A percentile compares a stretch with the other conserved stretches of the same genome.
Evolutionary conservation across 768 basidiomycete genomes (phyloP).

Genomic region (Leccinum rimulosum): DNA sequence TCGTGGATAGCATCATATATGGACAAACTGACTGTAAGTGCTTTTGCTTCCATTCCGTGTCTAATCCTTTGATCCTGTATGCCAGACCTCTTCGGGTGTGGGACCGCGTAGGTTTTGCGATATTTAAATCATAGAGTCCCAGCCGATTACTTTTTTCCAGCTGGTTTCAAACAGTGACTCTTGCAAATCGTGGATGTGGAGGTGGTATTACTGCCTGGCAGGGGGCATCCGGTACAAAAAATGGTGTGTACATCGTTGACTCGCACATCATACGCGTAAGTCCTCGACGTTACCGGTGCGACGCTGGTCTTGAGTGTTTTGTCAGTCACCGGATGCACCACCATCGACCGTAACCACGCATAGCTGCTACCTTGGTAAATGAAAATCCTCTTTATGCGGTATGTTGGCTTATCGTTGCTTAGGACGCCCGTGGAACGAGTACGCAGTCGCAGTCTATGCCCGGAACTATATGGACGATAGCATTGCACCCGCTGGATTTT

Average conservation of each 20-base stretch:
- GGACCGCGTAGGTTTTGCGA: background rate
- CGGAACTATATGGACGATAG: slow-evolving; percentile 34
- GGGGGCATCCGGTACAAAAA: slow-evolving; percentile 38
- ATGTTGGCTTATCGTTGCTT: background rate
- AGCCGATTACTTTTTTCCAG: slow-evolving; percentile 23
- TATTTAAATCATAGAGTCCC: no score
- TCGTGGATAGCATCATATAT: slow-evolving; percentile 59
- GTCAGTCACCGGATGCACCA: slow-evolving; percentile 59
- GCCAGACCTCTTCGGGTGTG: background rate
- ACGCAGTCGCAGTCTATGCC: slow-evolving; percentile 49
- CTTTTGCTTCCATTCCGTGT: background rate
- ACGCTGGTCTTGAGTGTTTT: slow-evolving; percentile 23
- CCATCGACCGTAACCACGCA: slow-evolving; percentile 43
- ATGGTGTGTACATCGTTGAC: slow-evolving; percentile 34
- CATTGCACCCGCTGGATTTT: slow-evolving; percentile 50
- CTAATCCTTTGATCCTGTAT: background rate
- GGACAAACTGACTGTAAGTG: slow-evolving; percentile 62
- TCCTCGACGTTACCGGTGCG: background rate
- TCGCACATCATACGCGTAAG: background rate
- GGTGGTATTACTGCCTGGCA: slow-evolving; percentile 66
- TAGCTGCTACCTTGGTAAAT: slow-evolving; percentile 48
- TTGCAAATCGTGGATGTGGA: slow-evolving; percentile 61
- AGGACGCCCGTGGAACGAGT: slow-evolving; percentile 59
- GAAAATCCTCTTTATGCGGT: background rate
- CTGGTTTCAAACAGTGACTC: slow-evolving; percentile 56